Evolutionary conservation across 1,284 basidiomycete species (phyloP).

Genomic region (Agaricales sp.): DNA sequence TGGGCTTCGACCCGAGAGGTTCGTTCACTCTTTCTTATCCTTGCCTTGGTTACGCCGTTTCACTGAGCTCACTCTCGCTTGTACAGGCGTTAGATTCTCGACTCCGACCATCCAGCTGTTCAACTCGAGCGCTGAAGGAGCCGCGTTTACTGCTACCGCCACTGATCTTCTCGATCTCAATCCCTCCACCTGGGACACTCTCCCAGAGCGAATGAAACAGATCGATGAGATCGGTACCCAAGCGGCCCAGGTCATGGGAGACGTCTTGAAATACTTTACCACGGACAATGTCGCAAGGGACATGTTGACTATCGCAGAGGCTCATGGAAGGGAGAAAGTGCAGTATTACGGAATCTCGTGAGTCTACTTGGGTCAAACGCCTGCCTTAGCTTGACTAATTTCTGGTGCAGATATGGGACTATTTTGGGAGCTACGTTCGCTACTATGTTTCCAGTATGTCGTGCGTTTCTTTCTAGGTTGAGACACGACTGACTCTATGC

Average conservation of each 20-base stretch:
- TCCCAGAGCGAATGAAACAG: background rate
- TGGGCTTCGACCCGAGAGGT: conserved; percentile 40
- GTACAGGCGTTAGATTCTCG: background rate
- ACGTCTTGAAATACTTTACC: conserved; percentile 12
- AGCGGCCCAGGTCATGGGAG: conserved; percentile 8
- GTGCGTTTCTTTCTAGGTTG: no score
- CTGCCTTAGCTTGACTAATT: no score
- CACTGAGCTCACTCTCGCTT: background rate
- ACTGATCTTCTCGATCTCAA: background rate
- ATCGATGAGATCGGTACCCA: background rate
- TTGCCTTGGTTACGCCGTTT: background rate
- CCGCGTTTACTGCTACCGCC: background rate
- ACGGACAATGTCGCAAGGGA: conserved; percentile 14
- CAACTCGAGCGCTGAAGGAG: background rate
- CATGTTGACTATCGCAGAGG: conserved; percentile 15
- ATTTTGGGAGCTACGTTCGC: conserved; percentile 37
- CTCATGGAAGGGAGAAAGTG: conserved; percentile 32
- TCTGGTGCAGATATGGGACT: conserved; percentile 28
- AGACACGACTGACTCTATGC: no score
- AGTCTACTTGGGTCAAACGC: conserved; percentile 12
- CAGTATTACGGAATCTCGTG: conserved; percentile 46
- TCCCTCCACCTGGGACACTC: background rate
- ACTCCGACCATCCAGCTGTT: background rate
- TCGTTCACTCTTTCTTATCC: conserved; percentile 2
- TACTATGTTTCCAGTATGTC: conserved; percentile 34